These are phyloP conservation scores for Trichosporon asahii DNA, from an alignment of 1,284 basidiomycete species.

Conservation along the genomic window DNA sequence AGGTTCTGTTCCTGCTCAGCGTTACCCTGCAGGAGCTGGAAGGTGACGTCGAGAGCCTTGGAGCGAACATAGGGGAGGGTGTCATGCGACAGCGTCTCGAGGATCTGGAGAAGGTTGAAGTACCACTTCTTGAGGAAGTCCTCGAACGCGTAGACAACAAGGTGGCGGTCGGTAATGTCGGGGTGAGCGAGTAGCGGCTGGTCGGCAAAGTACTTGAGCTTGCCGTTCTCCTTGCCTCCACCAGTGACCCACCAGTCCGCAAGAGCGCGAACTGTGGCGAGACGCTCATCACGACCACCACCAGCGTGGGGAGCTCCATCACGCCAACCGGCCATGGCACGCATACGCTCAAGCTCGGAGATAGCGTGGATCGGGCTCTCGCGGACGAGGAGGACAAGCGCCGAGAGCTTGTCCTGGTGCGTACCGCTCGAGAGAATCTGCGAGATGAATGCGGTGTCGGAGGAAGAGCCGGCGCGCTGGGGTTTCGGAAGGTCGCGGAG, in stretches of 20 bases:
- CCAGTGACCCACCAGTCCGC: constrained; percentile 97
- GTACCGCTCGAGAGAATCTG: constrained; percentile 84
- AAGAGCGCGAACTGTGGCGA: constrained; percentile 84
- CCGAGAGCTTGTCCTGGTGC: constrained; percentile 87
- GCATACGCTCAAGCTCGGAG: constrained; percentile 71
- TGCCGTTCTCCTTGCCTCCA: constrained; percentile 65
- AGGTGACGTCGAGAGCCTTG: constrained; percentile 70
- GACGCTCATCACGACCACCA: constrained; percentile 71
- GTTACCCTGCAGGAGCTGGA: constrained; percentile 77
- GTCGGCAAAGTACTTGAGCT: constrained; percentile 90
- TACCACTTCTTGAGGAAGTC: constrained; percentile 98
- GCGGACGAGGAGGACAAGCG: constrained; percentile 85
- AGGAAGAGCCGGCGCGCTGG: constrained; percentile 50
- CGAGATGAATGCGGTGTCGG: constrained; percentile 75
- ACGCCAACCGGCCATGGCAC: constrained; percentile 75
- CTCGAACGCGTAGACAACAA: constrained; percentile 87
- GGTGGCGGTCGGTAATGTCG: constrained; percentile 66
- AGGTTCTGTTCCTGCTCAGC: constrained; percentile 98
- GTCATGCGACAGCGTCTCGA: constrained; percentile 86
- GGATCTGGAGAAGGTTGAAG: constrained; percentile 82
- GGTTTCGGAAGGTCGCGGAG: constrained; percentile 40
- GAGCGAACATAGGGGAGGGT: constrained; percentile 83
- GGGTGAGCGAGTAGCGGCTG: constrained; percentile 69
- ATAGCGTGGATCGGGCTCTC: constrained; percentile 86
- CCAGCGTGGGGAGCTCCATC: constrained; percentile 42